Percentiles rank a stretch among this genome's conserved stretches.
phyloP scores from a whole-genome alignment of 352 stramenopile genomes.

The Phytophthora vignae region DNA sequence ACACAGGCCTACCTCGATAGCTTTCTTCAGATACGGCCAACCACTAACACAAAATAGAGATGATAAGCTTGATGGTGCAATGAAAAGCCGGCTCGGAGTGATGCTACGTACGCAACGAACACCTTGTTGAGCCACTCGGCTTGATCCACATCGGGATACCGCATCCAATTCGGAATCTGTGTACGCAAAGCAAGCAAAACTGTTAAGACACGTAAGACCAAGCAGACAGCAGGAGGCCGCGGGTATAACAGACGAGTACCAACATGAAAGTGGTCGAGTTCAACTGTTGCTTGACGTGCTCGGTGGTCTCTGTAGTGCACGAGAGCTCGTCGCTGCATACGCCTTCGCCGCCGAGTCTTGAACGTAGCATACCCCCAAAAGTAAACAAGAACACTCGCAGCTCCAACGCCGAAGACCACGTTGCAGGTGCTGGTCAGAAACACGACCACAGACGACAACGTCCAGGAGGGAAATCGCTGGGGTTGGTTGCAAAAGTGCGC shows the following conservation, averaged over 20 bases:
- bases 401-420: slow-evolving; percentile 51
- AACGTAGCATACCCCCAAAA: slow-evolving; percentile 69
- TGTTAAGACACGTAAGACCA: neutral
- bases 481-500: slow-evolving; percentile 40
- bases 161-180: slow-evolving; percentile 65
- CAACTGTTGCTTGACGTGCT: slow-evolving; percentile 44
- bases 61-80: slow-evolving; percentile 3
- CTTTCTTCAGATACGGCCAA: slow-evolving; percentile 81
- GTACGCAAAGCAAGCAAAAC: neutral
- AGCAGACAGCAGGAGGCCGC: neutral
- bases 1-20: slow-evolving; percentile 55
- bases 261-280: slow-evolving; percentile 31
- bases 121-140: slow-evolving; percentile 86
- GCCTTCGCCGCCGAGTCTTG: slow-evolving; percentile 40
- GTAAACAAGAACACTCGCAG: slow-evolving; percentile 50
- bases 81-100: neutral
- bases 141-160: slow-evolving; percentile 71
- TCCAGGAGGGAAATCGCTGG: slow-evolving; percentile 43
- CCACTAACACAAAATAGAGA: slow-evolving; percentile 39
- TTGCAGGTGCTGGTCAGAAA: slow-evolving; percentile 50
- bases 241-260: neutral
- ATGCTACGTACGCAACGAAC: slow-evolving; percentile 45
- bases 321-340: slow-evolving; percentile 18
- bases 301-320: slow-evolving; percentile 32
- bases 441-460: slow-evolving; percentile 41